Percentiles rank a stretch among this genome's conserved stretches.
Evolutionary conservation across 257 asterid species (phyloP).

Genomic region (Nyctanthes arbortristis): DNA sequence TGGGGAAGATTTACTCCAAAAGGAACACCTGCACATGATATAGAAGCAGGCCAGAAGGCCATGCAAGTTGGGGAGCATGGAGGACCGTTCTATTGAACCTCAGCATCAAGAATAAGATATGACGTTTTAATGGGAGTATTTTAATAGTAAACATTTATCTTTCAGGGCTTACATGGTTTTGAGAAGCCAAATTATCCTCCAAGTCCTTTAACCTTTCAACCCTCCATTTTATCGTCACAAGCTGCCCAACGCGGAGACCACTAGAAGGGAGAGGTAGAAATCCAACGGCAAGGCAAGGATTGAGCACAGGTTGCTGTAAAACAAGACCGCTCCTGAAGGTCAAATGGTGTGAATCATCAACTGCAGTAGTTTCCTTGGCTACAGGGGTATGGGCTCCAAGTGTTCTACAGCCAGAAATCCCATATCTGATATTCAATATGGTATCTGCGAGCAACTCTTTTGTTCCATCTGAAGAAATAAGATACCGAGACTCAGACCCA

Average conservation of each 20-base stretch:
- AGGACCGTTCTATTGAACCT: constrained; percentile 12
- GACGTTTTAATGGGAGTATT: constrained; percentile 19
- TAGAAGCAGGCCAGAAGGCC: too few relatives aligned
- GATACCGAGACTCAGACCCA: not conserved
- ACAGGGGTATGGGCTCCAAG: constrained; percentile 87
- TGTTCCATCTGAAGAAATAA: constrained; percentile 52
- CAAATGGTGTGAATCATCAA: constrained; percentile 45
- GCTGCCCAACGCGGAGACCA: constrained; percentile 94
- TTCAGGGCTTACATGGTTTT: constrained; percentile 51
- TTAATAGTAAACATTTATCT: too few relatives aligned
- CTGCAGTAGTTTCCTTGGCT: constrained; percentile 41
- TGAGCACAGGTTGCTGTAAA: constrained; percentile 86
- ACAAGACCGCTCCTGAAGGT: constrained; percentile 73
- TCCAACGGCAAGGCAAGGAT: constrained; percentile 97
- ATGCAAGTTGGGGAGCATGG: not conserved
- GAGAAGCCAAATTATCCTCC: constrained; percentile 40
- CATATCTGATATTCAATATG: constrained; percentile 67
- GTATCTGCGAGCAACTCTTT: constrained; percentile 52
- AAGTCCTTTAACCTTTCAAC: constrained; percentile 80
- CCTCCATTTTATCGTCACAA: constrained; percentile 94
- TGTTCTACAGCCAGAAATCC: constrained; percentile 71
- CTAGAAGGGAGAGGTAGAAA: constrained; percentile 89
- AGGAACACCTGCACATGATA: not conserved
- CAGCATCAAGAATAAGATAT: too few relatives aligned
- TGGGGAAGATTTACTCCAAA: constrained; percentile 1